Base-by-base conservation (phyloP, 2,329 filamentous ascomycete genomes). In the Penicillium sp. region DNA sequence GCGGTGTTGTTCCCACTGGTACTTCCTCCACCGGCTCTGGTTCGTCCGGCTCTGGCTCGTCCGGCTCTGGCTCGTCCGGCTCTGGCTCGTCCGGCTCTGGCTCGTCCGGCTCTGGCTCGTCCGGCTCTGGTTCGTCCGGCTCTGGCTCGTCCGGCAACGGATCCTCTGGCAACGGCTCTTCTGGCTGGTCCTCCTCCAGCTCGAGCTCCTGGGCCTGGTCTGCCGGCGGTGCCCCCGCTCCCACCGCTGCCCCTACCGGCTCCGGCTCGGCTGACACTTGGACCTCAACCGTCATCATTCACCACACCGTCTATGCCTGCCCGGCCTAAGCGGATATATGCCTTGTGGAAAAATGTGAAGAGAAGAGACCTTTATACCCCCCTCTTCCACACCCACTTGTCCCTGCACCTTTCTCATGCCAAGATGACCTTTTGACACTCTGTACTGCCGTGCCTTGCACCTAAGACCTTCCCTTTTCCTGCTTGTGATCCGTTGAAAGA, bases 221-320 rank as follows among this genome's bases (percentile, higher is more conserved):
- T 19, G 49, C 65, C 57, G 66, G 58, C 60, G 53, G 58, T 38
- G 61, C 67, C 33, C 62, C 64, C 9, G 61, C 60, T 24, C 54
- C 65, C 22, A 69, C 68, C 22, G 57, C 59, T 26, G 44, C 69
- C 28, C 66, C 73, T 13, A 58, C 64, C 12, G 19, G 57, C 40
- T 33, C 56, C 30, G 60, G 51, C 30, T 38, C 44, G 24, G 35
- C 64, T 22, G 59, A 56, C 50, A 37, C 54, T 42, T 50, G 58
- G 26, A 61, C 64, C 42, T 63, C 68, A 42, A 70, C 68, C 35
- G 51, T 71, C 60, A 73, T 69, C 54, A 62, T 72, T 50, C 70
- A 68, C 45, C 66, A 71, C 47, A 74, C 67, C 53, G 70, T 75
- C 60, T 71, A 64, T 56, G 59, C 38, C 42, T 70, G 68, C 66